phyloP scores from a whole-genome alignment of 2,329 filamentous ascomycete species.

The Colletotrichum horii region DNA sequence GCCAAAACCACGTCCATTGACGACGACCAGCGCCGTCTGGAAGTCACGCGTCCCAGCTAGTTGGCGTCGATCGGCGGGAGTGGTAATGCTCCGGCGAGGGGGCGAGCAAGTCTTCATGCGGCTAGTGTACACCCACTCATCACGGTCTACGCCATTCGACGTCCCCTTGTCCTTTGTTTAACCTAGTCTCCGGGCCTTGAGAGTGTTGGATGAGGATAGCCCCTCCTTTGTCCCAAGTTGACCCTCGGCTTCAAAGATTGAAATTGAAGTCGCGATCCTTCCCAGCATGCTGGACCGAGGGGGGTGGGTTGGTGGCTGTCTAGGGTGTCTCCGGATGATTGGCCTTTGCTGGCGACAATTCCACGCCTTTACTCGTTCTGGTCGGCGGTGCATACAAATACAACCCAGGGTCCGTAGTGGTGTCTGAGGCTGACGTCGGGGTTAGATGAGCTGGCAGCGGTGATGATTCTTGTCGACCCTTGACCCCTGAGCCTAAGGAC shows the following conservation, averaged over 20 bases:
- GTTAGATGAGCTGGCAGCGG: slow-evolving; percentile 12
- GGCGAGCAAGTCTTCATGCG: not conserved
- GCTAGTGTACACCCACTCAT: not conserved
- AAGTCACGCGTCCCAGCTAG: not conserved
- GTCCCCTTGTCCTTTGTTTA: not conserved
- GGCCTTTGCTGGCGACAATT: not conserved
- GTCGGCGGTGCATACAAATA: slow-evolving; percentile 12
- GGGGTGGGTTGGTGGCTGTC: not conserved
- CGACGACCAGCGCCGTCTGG: not conserved
- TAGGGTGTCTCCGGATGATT: not conserved
- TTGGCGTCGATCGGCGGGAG: slow-evolving; percentile 3
- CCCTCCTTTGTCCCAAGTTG: not conserved
- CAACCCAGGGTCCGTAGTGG: slow-evolving; percentile 1
- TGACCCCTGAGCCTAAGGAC: slow-evolving; percentile 15
- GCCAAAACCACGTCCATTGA: not conserved
- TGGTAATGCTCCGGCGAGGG: not conserved
- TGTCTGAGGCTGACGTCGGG: slow-evolving; percentile 20
- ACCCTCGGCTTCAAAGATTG: not conserved
- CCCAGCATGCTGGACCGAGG: slow-evolving; percentile 1
- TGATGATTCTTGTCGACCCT: slow-evolving; percentile 16
- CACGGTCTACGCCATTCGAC: not conserved
- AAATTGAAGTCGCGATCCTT: not conserved
- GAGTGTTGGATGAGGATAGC: not conserved
- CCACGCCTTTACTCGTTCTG: slow-evolving; percentile 12
- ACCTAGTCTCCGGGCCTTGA: not conserved